Evolutionary conservation across 106 monocot species (phyloP), one percentile per base, ranked within the genome.

Genomic region (Dendrobium huoshanense): DNA sequence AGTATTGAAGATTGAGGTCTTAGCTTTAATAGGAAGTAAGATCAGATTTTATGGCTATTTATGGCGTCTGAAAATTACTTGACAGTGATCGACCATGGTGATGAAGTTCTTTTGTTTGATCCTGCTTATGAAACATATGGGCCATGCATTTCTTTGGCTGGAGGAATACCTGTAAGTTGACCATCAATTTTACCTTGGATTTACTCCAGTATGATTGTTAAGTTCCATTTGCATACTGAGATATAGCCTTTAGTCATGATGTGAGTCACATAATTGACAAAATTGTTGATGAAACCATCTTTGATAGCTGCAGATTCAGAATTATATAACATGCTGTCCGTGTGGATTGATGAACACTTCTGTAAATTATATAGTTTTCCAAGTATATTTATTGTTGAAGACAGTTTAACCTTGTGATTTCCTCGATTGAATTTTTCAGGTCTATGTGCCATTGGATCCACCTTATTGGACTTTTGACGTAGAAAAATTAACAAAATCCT

Each of bases 121-220:
- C 96, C 96, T 84, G 87, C 90, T 78, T 96, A 90, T 80, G 96
- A 94, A 81, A 96, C 94, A 11, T 96, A 96, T 79, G 89, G 85
- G 59, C 73, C 96, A 33, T 90, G 92, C 61, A 89, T 96, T 17
- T 41, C 67, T 49, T 82, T 96, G 84, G 90, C 96, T 74, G 92
- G 96, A 77, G 94, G 94, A 54, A 77, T 89, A 16, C 94, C 96
- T 85, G 96, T 96, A 81, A 90, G 90, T 86, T 74, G 27, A 11
- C 8, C 68, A 51, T 51, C 8, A 51, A 70, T 8, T 70, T 24
- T 22, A 33, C 73, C 44, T 76, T 51, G 61, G 25, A n/a, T 41
- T 61, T 33, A 29, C 43, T 75, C 15, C 33, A 10, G 44, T 24
- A 20, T 22, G 3, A 54, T 67, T 81, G 31, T 55, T 20, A 48